These are phyloP conservation scores for Coemansia sp. DNA, from an alignment of 192 early-diverging fungal species.

Conservation along the genomic window DNA sequence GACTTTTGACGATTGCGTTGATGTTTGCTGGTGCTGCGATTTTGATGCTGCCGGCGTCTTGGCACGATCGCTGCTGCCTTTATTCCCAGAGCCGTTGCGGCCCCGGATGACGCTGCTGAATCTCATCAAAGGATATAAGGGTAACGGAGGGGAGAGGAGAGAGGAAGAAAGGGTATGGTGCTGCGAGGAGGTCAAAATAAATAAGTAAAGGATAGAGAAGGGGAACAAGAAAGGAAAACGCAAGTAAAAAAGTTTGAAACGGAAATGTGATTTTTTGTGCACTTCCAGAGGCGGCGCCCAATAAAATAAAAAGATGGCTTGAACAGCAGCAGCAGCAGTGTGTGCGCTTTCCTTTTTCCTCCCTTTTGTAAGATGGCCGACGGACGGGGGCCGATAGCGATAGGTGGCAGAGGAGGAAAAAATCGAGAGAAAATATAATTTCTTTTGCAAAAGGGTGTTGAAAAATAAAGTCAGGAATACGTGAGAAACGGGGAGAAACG, in stretches of 20 bases:
- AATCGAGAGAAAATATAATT: too few species aligned
- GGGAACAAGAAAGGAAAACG: slow-evolving; percentile 7
- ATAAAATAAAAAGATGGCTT: slow-evolving; percentile 6
- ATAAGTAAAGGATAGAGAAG: slow-evolving; percentile 9
- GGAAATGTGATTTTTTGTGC: slow-evolving; percentile 1
- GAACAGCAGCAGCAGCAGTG: neutral
- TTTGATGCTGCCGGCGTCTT: neutral
- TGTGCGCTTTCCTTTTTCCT: too few species aligned
- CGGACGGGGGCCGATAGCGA: too few species aligned
- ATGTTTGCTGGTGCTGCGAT: slow-evolving; percentile 2
- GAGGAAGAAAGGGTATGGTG: neutral
- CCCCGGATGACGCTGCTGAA: slow-evolving; percentile 12
- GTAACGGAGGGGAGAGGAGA: neutral
- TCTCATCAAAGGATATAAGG: slow-evolving; percentile 1
- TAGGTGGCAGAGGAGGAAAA: too few species aligned
- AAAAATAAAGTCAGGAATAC: neutral
- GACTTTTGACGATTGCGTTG: slow-evolving; percentile 13
- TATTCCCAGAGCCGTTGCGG: neutral
- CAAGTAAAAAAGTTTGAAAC: slow-evolving; percentile 2
- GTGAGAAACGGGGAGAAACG: neutral
- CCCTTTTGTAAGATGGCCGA: neutral
- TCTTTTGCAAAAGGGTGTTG: neutral
- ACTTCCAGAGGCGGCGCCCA: slow-evolving; percentile 1
- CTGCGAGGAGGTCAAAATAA: too few species aligned
- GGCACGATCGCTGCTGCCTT: neutral